Conservation (phyloP, 2,329 filamentous ascomycete species). For the Periconia macrospinosa region DNA sequence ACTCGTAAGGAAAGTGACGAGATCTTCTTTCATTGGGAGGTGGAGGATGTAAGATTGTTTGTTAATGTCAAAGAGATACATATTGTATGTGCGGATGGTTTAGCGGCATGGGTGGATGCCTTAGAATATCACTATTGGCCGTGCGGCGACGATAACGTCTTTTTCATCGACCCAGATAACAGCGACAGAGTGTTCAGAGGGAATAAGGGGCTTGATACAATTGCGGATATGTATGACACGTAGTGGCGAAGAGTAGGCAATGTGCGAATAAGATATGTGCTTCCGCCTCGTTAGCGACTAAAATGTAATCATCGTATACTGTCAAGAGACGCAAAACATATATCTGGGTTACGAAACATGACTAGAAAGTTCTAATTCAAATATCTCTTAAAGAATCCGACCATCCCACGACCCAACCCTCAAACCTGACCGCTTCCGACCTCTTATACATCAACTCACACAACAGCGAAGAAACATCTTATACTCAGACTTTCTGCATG, state of each 20-base stretch:
- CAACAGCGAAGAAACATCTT: background rate
- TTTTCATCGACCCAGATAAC: conserved; percentile 2
- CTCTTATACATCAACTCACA: background rate
- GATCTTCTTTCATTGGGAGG: background rate
- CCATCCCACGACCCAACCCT: background rate
- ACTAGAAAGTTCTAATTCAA: too few species aligned
- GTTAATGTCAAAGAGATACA: conserved; percentile 8
- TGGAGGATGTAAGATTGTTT: conserved; percentile 1
- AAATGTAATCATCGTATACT: too few species aligned
- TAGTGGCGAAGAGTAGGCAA: background rate
- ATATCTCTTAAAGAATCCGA: background rate
- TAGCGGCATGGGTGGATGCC: conserved; percentile 1
- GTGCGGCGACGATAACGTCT: conserved; percentile 10
- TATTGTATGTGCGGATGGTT: conserved; percentile 7
- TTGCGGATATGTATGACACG: background rate
- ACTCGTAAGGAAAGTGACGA: background rate
- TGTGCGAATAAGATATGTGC: background rate
- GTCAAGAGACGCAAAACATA: too few species aligned
- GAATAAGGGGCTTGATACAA: background rate
- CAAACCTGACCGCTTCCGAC: background rate
- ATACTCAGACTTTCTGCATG: background rate
- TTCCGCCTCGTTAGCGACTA: background rate
- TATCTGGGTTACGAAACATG: too few species aligned
- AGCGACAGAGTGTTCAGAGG: background rate
- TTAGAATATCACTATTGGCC: conserved; percentile 6